phyloP scores from a whole-genome alignment of 164 flowering plant genomes.

The Piper betle region DNA sequence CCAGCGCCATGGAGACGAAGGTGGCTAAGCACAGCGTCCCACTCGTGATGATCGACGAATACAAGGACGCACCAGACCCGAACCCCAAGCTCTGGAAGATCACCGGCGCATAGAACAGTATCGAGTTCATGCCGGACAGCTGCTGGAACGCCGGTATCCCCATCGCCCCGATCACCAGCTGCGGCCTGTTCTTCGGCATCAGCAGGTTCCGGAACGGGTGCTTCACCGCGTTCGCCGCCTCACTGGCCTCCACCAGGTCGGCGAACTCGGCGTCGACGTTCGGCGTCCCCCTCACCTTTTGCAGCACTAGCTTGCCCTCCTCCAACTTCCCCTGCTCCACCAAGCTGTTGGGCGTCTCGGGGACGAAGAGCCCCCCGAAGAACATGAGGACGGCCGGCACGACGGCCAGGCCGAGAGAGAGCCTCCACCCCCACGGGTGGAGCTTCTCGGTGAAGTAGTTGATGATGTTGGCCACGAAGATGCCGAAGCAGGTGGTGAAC shows the following conservation, averaged over 20 bases:
- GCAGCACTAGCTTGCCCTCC: conserved; percentile 18
- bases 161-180: conserved; percentile 56
- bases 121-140: conserved; percentile 69
- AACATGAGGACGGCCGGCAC: conserved; percentile 52
- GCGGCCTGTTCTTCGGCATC: conserved; percentile 55
- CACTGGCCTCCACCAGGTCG: conserved; percentile 72
- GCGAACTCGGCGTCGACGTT: conserved; percentile 71
- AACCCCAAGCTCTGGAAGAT: conserved; percentile 81
- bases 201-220: conserved; percentile 66
- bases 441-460: conserved; percentile 33
- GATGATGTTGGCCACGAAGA: conserved; percentile 35
- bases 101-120: conserved; percentile 27
- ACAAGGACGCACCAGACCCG: conserved; percentile 46
- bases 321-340: conserved; percentile 17
- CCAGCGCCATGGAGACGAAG: no score
- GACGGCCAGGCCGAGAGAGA: conserved; percentile 50
- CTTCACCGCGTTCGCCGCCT: conserved; percentile 16
- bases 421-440: conserved; percentile 50
- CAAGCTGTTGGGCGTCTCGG: conserved; percentile 38
- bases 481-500: conserved; percentile 47
- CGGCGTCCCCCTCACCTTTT: conserved; percentile 56
- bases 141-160: conserved; percentile 90
- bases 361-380: conserved; percentile 34
- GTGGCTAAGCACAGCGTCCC: no score
- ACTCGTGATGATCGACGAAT: conserved; percentile 52